Percentiles rank a stretch among this genome's conserved stretches.
These are phyloP conservation scores for Penicillium subrubescens DNA, from an alignment of 495 filamentous ascomycete species.

Conservation along the genomic window DNA sequence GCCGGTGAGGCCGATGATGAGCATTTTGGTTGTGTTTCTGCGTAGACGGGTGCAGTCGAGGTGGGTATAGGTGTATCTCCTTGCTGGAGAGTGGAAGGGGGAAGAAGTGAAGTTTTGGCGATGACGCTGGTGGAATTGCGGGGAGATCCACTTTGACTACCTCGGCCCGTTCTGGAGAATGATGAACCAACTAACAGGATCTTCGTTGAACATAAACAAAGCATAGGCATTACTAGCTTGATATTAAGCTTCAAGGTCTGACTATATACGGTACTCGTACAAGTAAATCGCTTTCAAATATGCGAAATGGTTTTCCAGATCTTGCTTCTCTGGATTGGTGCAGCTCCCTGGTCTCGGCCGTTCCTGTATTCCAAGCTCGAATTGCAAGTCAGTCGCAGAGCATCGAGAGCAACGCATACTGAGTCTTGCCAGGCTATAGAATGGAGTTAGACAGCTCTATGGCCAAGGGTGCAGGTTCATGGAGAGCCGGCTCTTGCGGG, in stretches of 20 bases:
- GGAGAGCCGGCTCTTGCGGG: neutral
- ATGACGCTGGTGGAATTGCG: conserved; percentile 16
- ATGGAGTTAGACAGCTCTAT: neutral
- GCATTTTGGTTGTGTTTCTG: conserved; percentile 56
- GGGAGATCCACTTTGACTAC: conserved; percentile 17
- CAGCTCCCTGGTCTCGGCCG: neutral
- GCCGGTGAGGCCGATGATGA: conserved; percentile 94
- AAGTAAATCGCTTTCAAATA: conserved; percentile 5
- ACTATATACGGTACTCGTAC: neutral
- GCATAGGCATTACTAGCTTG: neutral
- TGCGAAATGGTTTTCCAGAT: conserved; percentile 2
- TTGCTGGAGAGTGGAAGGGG: conserved; percentile 1
- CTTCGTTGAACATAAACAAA: neutral
- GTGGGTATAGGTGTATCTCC: neutral
- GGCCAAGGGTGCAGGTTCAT: neutral
- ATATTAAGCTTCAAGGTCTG: neutral
- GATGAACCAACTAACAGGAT: neutral
- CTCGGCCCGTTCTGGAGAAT: conserved; percentile 18
- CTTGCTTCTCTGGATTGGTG: neutral
- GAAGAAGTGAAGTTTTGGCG: conserved; percentile 3
- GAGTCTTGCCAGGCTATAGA: neutral
- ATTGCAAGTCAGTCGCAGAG: neutral
- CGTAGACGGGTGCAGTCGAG: neutral
- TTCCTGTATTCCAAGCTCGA: neutral
- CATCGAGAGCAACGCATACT: neutral